Evolutionary conservation across 176 grass and related monocot genomes (phyloP), one percentile per base, ranked within the genome.

Genomic region (Stipa capillata): DNA sequence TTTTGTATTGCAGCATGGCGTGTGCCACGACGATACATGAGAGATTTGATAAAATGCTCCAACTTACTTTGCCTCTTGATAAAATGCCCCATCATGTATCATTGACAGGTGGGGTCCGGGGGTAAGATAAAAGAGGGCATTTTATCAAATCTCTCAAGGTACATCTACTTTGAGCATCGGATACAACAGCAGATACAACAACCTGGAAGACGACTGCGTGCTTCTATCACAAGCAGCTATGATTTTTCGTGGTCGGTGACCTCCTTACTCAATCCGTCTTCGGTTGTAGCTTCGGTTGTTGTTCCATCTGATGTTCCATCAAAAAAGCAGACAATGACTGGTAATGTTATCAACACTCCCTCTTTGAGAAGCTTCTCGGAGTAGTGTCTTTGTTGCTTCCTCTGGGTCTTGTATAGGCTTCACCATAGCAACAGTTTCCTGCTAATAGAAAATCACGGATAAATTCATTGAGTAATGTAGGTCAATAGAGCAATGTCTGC

Each of bases 271-370:
- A 62, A 67, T 41, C 57, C 72, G 14, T 76, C 82, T 16, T 53
- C 47, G 0, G 24, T 16, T 7, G 36, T n/a, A n/a, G n/a, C n/a
- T n/a, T n/a, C n/a, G n/a, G n/a, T 16, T 4, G 42, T 42, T 16
- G 69, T 42, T 60, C 76, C 76, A 3, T 89, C 55, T n/a, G n/a
- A n/a, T n/a, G n/a, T n/a, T n/a, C n/a, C n/a, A n/a, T n/a, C 57
- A 90, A 72, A 65, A n/a, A 97, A 97, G 70, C 94, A 85, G 6
- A 97, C 94, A 0, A 97, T 88, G 3, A 97, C 76, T 87, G 1
- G 94, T 94, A 52, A 94, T 94, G 68, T 97, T 97, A 45, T 97
- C 94, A 5, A 89, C 81, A 29, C 94, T 97, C 20, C 92, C 94
- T 73, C 94, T 94, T 39, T 76, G 73, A 36, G 77, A 92, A 20